A percentile compares a stretch with the other conserved stretches of the same genome.
Evolutionary conservation across 2,329 filamentous ascomycete species (phyloP).

Genomic region (Leptographium procerum): DNA sequence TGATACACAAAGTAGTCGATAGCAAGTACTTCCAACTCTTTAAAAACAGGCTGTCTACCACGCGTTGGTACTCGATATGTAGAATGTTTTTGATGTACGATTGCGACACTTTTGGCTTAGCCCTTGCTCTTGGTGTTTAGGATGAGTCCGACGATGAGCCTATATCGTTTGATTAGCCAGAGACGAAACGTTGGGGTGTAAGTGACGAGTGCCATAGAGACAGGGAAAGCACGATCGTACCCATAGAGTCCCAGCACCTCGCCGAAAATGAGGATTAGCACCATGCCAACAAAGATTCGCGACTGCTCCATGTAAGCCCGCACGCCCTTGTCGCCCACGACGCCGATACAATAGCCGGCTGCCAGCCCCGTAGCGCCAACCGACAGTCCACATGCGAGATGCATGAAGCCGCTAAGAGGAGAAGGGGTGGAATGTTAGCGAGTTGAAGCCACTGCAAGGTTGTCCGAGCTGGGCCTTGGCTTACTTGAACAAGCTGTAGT

Average conservation of each 20-base stretch:
- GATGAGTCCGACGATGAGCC: conserved; percentile 85
- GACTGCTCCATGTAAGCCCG: conserved; percentile 94
- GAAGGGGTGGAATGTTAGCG: conserved; percentile 11
- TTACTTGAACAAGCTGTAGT: conserved; percentile 79
- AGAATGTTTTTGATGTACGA: background rate
- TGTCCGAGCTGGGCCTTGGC: conserved; percentile 17
- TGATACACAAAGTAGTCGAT: background rate
- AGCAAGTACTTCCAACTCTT: background rate
- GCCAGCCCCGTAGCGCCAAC: conserved; percentile 89
- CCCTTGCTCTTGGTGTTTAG: conserved; percentile 77
- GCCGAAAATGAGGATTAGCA: conserved; percentile 94
- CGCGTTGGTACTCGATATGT: background rate
- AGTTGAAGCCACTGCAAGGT: too few species aligned
- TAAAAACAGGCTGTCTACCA: background rate
- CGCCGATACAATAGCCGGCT: conserved; percentile 90
- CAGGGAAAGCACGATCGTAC: conserved; percentile 37
- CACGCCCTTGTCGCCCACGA: conserved; percentile 90
- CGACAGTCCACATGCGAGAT: conserved; percentile 79
- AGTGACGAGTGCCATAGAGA: background rate
- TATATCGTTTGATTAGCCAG: conserved; percentile 23
- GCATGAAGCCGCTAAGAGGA: conserved; percentile 71
- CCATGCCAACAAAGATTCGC: conserved; percentile 95
- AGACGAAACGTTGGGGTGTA: background rate
- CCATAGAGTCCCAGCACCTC: conserved; percentile 96
- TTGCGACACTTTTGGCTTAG: conserved; percentile 19